phyloP scores from a whole-genome alignment of 78 protist genomes.

The Dictyostelium intermedium region DNA sequence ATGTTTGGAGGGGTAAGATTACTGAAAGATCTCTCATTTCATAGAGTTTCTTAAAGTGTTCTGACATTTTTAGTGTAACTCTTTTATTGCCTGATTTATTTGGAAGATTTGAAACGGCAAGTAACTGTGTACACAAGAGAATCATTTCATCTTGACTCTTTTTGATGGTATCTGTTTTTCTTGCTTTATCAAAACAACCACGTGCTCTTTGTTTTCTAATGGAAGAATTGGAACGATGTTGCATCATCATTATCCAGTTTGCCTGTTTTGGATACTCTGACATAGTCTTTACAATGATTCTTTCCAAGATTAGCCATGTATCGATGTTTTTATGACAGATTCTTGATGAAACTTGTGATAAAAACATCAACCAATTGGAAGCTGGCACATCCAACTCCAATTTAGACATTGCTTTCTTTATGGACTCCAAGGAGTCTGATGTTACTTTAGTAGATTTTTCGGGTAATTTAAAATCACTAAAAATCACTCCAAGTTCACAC shows the following conservation, averaged over 20 bases:
- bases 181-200: neutral
- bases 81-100: neutral
- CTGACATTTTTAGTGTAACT: neutral
- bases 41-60: neutral
- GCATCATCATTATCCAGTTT: slow-evolving; percentile 77
- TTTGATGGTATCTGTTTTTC: neutral
- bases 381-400: slow-evolving; percentile 36
- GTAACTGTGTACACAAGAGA: slow-evolving; percentile 1
- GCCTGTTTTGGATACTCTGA: slow-evolving; percentile 85
- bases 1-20: slow-evolving; percentile 79
- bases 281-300: slow-evolving; percentile 38
- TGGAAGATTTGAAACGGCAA: neutral
- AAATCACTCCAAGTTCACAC: slow-evolving; percentile 79
- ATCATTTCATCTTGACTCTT: slow-evolving; percentile 3
- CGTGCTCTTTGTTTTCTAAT: slow-evolving; percentile 14
- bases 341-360: slow-evolving; percentile 90
- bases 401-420: neutral
- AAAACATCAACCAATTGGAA: slow-evolving; percentile 73
- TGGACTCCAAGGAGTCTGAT: neutral
- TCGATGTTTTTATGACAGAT: slow-evolving; percentile 52
- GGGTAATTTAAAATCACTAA: neutral
- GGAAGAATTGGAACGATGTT: neutral
- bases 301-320: slow-evolving; percentile 43
- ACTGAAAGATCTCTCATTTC: slow-evolving; percentile 4
- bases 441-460: neutral